A percentile compares a stretch with the other conserved stretches of the same genome.
These are phyloP conservation scores for Alloascoidea hylecoeti DNA, from an alignment of 805 yeast species.

Conservation along the genomic window DNA sequence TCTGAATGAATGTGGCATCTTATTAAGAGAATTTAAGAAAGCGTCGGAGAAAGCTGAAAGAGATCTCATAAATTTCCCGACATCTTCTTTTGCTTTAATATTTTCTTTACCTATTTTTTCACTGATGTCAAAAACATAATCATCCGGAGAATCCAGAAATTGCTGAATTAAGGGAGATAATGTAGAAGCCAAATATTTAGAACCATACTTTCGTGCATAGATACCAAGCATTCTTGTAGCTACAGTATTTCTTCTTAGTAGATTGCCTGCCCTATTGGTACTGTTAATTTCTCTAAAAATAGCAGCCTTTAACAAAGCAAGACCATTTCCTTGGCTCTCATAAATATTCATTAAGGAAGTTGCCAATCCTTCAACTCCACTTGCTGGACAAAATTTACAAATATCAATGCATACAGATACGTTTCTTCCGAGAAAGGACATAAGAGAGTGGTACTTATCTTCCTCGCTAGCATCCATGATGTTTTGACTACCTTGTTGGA, in stretches of 20 bases:
- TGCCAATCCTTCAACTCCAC: conserved; percentile 61
- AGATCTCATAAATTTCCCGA: conserved; percentile 38
- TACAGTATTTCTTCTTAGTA: conserved; percentile 68
- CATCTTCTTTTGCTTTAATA: conserved; percentile 19
- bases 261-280: conserved; percentile 52
- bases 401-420: conserved; percentile 31
- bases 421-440: conserved; percentile 4
- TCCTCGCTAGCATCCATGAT: background rate
- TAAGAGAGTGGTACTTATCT: background rate
- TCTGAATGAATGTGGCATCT: conserved; percentile 48
- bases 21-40: conserved; percentile 32
- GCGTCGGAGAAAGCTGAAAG: conserved; percentile 39
- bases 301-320: conserved; percentile 32
- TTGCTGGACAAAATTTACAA: conserved; percentile 47
- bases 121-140: conserved; percentile 38
- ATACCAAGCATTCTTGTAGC: conserved; percentile 66
- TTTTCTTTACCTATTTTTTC: conserved; percentile 25
- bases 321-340: conserved; percentile 20
- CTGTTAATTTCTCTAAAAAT: conserved; percentile 47
- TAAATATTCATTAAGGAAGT: conserved; percentile 45
- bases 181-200: conserved; percentile 35
- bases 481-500: background rate
- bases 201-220: conserved; percentile 56
- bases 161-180: conserved; percentile 44
- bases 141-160: conserved; percentile 29